Evolutionary conservation across 805 yeast species (phyloP), one percentile per base, ranked within the genome.

Genomic region (Hanseniaspora vineae): DNA sequence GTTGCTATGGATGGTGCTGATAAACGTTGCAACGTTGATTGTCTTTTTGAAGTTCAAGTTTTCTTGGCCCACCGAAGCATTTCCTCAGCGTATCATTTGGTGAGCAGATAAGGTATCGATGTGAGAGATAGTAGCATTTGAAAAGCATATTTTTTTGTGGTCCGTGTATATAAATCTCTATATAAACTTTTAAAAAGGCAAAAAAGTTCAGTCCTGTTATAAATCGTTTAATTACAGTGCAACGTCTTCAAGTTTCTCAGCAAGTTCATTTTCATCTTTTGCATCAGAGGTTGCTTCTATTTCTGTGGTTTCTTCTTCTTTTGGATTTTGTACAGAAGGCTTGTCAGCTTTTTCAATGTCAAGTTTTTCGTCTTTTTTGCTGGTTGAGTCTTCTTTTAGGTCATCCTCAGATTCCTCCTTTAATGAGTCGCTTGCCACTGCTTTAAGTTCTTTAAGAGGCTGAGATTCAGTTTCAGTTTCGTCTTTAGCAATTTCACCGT

Each of bases 81-180:
- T 62, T 8, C 55, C 68, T 9, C 96, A 88, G 62, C 74, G 97
- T 56, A 85, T 92, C 50, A 88, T 90, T 55, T 92, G 97, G 98
- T 92, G 52, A 49, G 15, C 18, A 18, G 23, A 4, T 20, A n/a
- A n/a, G n/a, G n/a, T n/a, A n/a, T n/a, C n/a, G n/a, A n/a, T n/a
- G n/a, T n/a, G n/a, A n/a, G n/a, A n/a, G n/a, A n/a, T n/a, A n/a
- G n/a, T n/a, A n/a, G n/a, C n/a, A n/a, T n/a, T n/a, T 33, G 14
- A 33, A 33, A 35, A 29, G 19, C 6, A 10, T 19, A 20, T 44
- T 32, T 14, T 13, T 33, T 44, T 20, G 12, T 14, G 35, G 37
- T n/a, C 18, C 15, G 31, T 19, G n/a, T 19, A 31, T 40, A 42
- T 6, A 33, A n/a, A n/a, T n/a, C n/a, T n/a, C n/a, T 33, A 10